These are phyloP conservation scores for Silene latifolia DNA, from an alignment of 148 eudicot species.

Conservation along the genomic window DNA sequence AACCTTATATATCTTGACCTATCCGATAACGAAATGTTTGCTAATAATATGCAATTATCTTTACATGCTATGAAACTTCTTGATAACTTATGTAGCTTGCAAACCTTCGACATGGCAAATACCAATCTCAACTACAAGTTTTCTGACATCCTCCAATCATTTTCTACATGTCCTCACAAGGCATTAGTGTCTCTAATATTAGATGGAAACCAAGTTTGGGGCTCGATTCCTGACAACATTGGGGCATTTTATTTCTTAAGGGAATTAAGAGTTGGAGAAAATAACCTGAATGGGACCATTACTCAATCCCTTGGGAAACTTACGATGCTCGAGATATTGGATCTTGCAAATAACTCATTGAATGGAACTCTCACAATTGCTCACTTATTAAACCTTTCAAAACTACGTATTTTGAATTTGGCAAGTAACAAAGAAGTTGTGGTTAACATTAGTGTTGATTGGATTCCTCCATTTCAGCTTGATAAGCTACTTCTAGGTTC, in stretches of 20 bases:
- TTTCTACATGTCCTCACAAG: too few relatives aligned
- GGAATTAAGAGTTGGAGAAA: too few relatives aligned
- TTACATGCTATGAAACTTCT: not conserved
- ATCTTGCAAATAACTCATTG: conserved; percentile 27
- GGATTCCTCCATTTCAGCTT: too few relatives aligned
- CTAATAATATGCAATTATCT: not conserved
- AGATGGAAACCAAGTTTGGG: conserved; percentile 12
- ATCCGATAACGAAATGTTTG: conserved; percentile 6
- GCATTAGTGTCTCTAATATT: conserved; percentile 9
- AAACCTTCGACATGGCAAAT: too few relatives aligned
- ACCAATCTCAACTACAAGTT: too few relatives aligned
- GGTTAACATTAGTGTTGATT: conserved; percentile 5
- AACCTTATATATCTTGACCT: conserved; percentile 23
- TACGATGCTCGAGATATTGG: not conserved
- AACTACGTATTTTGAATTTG: conserved; percentile 16
- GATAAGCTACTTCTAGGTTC: too few relatives aligned
- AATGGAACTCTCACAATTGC: conserved; percentile 9
- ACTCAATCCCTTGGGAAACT: too few relatives aligned
- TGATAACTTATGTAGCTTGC: not conserved
- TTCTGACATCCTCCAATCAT: too few relatives aligned
- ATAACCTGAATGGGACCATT: too few relatives aligned
- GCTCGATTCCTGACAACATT: conserved; percentile 25
- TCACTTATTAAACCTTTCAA: conserved; percentile 18
- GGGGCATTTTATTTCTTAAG: too few relatives aligned
- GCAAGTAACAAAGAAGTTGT: conserved; percentile 19